Base-by-base conservation (phyloP, 2,329 filamentous ascomycete species). In the Trichoderma harzianum region DNA sequence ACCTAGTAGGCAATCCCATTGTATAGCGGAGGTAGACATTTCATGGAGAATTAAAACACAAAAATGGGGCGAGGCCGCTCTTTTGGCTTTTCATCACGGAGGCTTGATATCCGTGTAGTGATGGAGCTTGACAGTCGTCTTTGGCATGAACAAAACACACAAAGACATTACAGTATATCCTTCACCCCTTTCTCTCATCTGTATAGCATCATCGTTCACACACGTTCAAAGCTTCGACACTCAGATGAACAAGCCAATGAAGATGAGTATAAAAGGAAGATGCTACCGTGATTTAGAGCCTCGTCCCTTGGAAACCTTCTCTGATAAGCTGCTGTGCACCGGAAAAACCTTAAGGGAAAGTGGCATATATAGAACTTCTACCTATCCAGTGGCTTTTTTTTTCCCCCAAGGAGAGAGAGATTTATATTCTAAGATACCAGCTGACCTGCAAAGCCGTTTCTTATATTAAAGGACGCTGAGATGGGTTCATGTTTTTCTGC, bases 401-500 rank as follows among this genome's bases (percentile, higher is more conserved):
- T n/a, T 6, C 7, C 36, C 14, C 7, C 36, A 10, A 3, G 18
- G 28, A 8, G 2, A 8, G 32, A 32, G 1, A 24, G 21, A 21
- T 24, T 53, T 53, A 21, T 53, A 53, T 12, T 53, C 5, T 24
- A 24, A 24, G 2, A 7, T 24, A 53, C 11, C 21, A 14, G 11
- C 5, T 2, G 21, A 21, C 11, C 21, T 53, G 47, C 21, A 14
- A 24, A 7, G 21, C 6, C 39, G n/a, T 26, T 36, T 66, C 21
- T 11, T 55, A 16, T 8, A 3, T 6, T n/a, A 2, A 6, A 8
- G 16, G 7, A 16, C 24, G 7, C 24, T 5, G 18, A 58, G 12
- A 69, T 69, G 65, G 65, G 65, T 12, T 32, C 53, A 5, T 69
- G 65, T 26, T 51, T 69, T 24, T 69, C 65, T 11, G 55, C 18